Conservation (phyloP, 495 filamentous ascomycete species). For the Sabuloglossum arenarium region DNA sequence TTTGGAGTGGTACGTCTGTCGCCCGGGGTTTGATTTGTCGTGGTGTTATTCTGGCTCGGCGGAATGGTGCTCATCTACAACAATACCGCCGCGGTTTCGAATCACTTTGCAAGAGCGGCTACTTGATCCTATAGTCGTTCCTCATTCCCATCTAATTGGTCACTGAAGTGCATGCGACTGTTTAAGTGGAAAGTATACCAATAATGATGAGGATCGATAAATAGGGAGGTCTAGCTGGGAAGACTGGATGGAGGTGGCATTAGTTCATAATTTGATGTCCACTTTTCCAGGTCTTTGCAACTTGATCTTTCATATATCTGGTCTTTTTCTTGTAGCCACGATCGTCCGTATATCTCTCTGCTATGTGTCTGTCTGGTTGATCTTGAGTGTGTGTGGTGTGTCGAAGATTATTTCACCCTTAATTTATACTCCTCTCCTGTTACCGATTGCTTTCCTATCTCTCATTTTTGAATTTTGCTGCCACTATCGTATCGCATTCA, state of each 20-base stretch:
- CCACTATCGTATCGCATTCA: neutral
- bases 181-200: neutral
- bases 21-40: neutral
- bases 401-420: neutral
- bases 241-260: neutral
- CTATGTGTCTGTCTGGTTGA: neutral
- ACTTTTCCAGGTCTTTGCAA: neutral
- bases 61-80: neutral
- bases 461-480: neutral
- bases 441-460: neutral
- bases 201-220: neutral
- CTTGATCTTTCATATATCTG: neutral
- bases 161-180: neutral
- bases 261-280: neutral
- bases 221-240: neutral
- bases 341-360: neutral
- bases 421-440: neutral
- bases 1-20: neutral
- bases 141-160: neutral
- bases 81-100: neutral
- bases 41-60: neutral
- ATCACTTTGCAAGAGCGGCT: conserved; percentile 1
- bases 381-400: neutral
- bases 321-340: neutral
- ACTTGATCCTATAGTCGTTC: neutral